A percentile compares a stretch with the other conserved stretches of the same genome.
Conservation (phyloP, 2,329 filamentous ascomycete genomes). For the Aspergillus pseudoterreus region DNA sequence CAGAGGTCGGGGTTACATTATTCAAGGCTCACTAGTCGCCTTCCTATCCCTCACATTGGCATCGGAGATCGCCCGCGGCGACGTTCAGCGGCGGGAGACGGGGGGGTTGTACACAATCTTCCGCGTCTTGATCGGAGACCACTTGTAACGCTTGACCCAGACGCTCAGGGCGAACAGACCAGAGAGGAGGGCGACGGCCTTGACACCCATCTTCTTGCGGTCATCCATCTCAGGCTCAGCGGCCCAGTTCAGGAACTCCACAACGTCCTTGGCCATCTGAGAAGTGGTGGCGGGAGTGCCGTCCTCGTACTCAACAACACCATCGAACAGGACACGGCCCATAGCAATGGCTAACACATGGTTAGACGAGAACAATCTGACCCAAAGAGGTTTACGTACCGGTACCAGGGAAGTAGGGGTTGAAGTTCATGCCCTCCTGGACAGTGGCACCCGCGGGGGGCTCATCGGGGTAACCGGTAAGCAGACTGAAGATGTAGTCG, state of each 20-base stretch:
- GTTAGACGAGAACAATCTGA: not conserved
- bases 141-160: conserved; percentile 99
- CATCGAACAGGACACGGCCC: conserved; percentile 97
- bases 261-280: conserved; percentile 99
- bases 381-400: conserved; percentile 46
- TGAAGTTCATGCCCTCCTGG: conserved; percentile 94
- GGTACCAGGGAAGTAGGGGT: conserved; percentile 99
- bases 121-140: conserved; percentile 90
- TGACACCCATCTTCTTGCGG: conserved; percentile 99
- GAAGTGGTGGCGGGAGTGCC: conserved; percentile 89
- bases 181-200: conserved; percentile 78
- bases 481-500: conserved; percentile 95
- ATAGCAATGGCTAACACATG: conserved; percentile 68
- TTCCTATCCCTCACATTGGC: conserved; percentile 25
- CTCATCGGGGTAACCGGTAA: conserved; percentile 97
- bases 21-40: conserved; percentile 22
- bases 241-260: conserved; percentile 98
- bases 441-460: conserved; percentile 83
- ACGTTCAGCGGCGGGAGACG: conserved; percentile 33
- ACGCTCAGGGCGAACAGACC: conserved; percentile 82
- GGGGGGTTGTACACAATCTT: conserved; percentile 88
- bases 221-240: conserved; percentile 99
- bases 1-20: conserved; percentile 23
- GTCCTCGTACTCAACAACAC: conserved; percentile 96
- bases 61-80: conserved; percentile 26